phyloP scores from a whole-genome alignment of 768 basidiomycete genomes.

The Phylloporus rhodoxanthus region DNA sequence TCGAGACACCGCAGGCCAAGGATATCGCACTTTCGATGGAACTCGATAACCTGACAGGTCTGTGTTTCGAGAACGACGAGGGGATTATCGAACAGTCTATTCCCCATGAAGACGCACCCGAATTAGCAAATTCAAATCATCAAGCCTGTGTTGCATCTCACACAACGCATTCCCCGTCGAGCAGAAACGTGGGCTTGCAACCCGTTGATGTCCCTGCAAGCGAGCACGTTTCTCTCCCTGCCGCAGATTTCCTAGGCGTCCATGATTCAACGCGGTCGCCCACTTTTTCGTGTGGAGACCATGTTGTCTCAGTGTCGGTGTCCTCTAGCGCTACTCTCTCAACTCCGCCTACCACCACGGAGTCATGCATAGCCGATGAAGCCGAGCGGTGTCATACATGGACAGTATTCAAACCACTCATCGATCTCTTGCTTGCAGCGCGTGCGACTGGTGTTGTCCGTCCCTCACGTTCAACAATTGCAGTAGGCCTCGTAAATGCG shows the following conservation, averaged over 20 bases:
- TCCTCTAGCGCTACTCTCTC: slow-evolving; percentile 6
- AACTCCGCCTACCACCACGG: slow-evolving; percentile 1
- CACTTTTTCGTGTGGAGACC: background rate
- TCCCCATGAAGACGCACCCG: background rate
- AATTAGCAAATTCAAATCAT: slow-evolving; percentile 3
- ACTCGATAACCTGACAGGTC: background rate
- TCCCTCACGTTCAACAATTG: slow-evolving; percentile 38
- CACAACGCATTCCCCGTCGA: slow-evolving; percentile 4
- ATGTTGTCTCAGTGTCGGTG: background rate
- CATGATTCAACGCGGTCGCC: background rate
- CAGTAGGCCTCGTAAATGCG: slow-evolving; percentile 25
- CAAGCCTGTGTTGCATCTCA: slow-evolving; percentile 1
- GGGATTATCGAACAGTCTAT: background rate
- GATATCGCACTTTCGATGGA: background rate
- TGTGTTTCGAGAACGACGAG: slow-evolving; percentile 6
- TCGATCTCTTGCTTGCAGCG: slow-evolving; percentile 18
- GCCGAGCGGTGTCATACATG: slow-evolving; percentile 11
- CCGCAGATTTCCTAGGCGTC: background rate
- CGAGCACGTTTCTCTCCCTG: slow-evolving; percentile 1
- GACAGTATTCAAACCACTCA: slow-evolving; percentile 28
- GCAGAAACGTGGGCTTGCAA: slow-evolving; percentile 7
- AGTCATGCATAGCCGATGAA: slow-evolving; percentile 5
- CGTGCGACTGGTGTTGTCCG: slow-evolving; percentile 27
- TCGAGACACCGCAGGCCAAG: background rate
- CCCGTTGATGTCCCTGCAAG: slow-evolving; percentile 1